Evolutionary conservation across 164 flowering plant genomes (phyloP).

Genomic region (Dillenia suffruticosa): DNA sequence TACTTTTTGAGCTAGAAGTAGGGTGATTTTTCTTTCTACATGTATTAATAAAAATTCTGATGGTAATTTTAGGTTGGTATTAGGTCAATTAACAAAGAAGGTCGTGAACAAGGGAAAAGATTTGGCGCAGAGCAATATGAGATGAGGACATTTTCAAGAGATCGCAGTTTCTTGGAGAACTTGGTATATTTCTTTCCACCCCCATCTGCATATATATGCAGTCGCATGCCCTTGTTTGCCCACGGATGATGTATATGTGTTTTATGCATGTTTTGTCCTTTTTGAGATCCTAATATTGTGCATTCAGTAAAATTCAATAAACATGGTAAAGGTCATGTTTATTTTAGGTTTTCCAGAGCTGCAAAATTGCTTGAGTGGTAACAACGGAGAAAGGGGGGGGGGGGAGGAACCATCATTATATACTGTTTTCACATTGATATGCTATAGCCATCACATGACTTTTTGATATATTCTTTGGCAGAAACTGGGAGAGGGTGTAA

Average conservation of each 20-base stretch:
- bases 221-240: too few species aligned
- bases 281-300: too few species aligned
- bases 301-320: too few species aligned
- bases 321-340: too few species aligned
- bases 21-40: background rate
- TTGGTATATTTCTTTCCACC: conserved; percentile 45
- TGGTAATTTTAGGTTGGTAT: conserved; percentile 71
- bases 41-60: background rate
- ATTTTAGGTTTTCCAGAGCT: too few species aligned
- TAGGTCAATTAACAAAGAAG: conserved; percentile 85
- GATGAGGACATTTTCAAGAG: conserved; percentile 91
- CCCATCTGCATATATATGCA: background rate
- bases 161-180: conserved; percentile 74
- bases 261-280: too few species aligned
- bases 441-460: background rate
- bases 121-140: conserved; percentile 96
- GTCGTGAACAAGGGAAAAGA: conserved; percentile 88
- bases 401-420: too few species aligned
- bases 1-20: background rate
- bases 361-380: too few species aligned
- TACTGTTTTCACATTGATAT: too few species aligned
- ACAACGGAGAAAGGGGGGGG: too few species aligned
- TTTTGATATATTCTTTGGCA: conserved; percentile 21
- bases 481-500: conserved; percentile 96
- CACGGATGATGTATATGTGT: too few species aligned